These are phyloP conservation scores for Wickerhamiella domercqiae DNA, from an alignment of 805 yeast genomes.

Conservation along the genomic window DNA sequence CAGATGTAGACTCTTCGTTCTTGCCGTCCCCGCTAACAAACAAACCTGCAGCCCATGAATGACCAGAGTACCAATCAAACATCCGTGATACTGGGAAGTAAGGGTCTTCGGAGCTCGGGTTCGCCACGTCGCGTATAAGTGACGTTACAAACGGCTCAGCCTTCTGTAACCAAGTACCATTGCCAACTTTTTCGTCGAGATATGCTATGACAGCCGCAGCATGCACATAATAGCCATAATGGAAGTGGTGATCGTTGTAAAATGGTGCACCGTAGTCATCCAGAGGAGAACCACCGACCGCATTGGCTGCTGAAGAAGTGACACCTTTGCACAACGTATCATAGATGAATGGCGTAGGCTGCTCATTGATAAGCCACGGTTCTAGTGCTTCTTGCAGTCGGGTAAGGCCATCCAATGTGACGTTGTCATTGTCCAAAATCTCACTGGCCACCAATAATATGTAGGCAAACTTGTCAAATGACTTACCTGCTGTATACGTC, in stretches of 20 bases:
- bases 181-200: conserved; percentile 38
- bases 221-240: conserved; percentile 71
- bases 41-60: conserved; percentile 61
- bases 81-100: conserved; percentile 50
- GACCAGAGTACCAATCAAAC: conserved; percentile 63
- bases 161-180: conserved; percentile 35
- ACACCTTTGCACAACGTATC: conserved; percentile 46
- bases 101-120: conserved; percentile 37
- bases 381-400: conserved; percentile 52
- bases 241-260: conserved; percentile 79
- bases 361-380: conserved; percentile 54
- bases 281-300: conserved; percentile 29
- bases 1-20: conserved; percentile 57
- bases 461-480: conserved; percentile 80
- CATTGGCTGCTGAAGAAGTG: conserved; percentile 33
- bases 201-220: conserved; percentile 66
- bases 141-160: conserved; percentile 45
- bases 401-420: conserved; percentile 38
- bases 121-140: conserved; percentile 52
- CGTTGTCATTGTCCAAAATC: conserved; percentile 39
- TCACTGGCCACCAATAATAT: conserved; percentile 57
- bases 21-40: conserved; percentile 50
- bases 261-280: conserved; percentile 64
- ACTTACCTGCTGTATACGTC: conserved; percentile 83
- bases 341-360: conserved; percentile 57